phyloP scores from a whole-genome alignment of 768 basidiomycete genomes.

The Boletus reticuloceps region DNA sequence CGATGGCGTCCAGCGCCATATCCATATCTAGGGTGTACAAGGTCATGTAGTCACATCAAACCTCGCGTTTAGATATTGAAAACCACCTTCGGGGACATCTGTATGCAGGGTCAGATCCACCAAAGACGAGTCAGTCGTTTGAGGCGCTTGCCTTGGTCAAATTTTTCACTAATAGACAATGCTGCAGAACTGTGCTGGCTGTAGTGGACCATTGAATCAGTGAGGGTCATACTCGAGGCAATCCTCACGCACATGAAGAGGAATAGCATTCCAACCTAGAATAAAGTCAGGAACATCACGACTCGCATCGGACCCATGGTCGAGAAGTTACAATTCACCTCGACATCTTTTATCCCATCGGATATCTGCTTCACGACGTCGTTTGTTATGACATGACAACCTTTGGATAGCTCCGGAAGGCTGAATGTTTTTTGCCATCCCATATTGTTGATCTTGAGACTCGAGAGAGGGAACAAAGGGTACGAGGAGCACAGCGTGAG shows the following conservation, averaged over 20 bases:
- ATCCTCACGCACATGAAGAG: slow-evolving; percentile 70
- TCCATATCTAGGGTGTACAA: slow-evolving; percentile 70
- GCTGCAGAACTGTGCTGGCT: slow-evolving; percentile 79
- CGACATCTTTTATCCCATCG: slow-evolving; percentile 63
- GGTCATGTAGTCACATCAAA: slow-evolving; percentile 32
- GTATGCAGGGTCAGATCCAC: slow-evolving; percentile 7
- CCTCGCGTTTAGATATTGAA: not conserved
- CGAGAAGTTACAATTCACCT: slow-evolving; percentile 40
- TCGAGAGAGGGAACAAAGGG: not conserved
- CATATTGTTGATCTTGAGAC: slow-evolving; percentile 43
- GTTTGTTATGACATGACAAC: slow-evolving; percentile 83
- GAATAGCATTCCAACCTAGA: slow-evolving; percentile 81
- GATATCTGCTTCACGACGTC: slow-evolving; percentile 67
- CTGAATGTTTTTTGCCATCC: slow-evolving; percentile 89
- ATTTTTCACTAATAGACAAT: slow-evolving; percentile 88
- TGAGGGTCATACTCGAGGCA: not conserved
- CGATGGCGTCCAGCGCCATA: slow-evolving; percentile 87
- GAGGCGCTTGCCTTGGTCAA: slow-evolving; percentile 57
- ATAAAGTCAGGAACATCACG: not conserved
- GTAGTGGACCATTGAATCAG: slow-evolving; percentile 22
- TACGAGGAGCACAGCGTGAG: not conserved
- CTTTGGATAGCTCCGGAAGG: slow-evolving; percentile 50
- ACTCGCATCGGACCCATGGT: not conserved
- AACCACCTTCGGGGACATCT: slow-evolving; percentile 46
- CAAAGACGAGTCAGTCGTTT: not conserved